A percentile compares a stretch with the other conserved stretches of the same genome.
Evolutionary conservation across 2,329 filamentous ascomycete genomes (phyloP).

Genomic region (Aspergillus sp.): DNA sequence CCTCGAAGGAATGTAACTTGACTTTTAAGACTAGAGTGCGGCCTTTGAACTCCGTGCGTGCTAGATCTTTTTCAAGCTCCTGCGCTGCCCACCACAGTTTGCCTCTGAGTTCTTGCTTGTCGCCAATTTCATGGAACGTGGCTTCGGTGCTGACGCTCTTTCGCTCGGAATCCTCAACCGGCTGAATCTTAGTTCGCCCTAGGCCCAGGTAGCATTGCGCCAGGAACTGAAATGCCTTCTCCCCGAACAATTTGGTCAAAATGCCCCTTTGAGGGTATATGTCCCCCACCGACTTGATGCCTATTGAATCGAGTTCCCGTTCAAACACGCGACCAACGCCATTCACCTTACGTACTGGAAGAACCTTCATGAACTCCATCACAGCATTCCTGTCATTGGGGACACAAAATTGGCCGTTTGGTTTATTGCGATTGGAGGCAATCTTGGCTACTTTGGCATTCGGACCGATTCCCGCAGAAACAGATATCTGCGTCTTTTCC

Average conservation of each 20-base stretch:
- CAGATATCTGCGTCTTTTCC: slow-evolving; percentile 69
- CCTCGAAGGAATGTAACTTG: slow-evolving; percentile 90
- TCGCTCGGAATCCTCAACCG: slow-evolving; percentile 79
- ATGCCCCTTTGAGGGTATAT: slow-evolving; percentile 69
- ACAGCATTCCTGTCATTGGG: slow-evolving; percentile 64
- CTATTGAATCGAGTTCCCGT: slow-evolving; percentile 78
- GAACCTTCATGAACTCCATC: slow-evolving; percentile 72
- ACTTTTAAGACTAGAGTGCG: slow-evolving; percentile 87
- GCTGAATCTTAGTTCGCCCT: slow-evolving; percentile 74
- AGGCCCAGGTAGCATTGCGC: slow-evolving; percentile 77
- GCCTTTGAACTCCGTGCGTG: slow-evolving; percentile 71
- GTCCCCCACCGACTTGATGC: slow-evolving; percentile 80
- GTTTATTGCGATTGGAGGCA: slow-evolving; percentile 90
- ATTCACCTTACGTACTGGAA: slow-evolving; percentile 86
- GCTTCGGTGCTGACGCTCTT: slow-evolving; percentile 93
- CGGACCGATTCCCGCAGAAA: slow-evolving; percentile 88
- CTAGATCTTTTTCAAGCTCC: slow-evolving; percentile 79
- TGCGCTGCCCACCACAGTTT: slow-evolving; percentile 76
- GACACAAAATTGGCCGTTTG: slow-evolving; percentile 80
- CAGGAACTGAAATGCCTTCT: slow-evolving; percentile 83
- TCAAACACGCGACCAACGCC: slow-evolving; percentile 92
- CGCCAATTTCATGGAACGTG: slow-evolving; percentile 75
- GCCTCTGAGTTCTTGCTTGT: slow-evolving; percentile 58
- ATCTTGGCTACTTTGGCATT: slow-evolving; percentile 95
- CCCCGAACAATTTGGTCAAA: slow-evolving; percentile 71